Conservation (phyloP, 306 rosid genomes). For the Clitoria ternatea region DNA sequence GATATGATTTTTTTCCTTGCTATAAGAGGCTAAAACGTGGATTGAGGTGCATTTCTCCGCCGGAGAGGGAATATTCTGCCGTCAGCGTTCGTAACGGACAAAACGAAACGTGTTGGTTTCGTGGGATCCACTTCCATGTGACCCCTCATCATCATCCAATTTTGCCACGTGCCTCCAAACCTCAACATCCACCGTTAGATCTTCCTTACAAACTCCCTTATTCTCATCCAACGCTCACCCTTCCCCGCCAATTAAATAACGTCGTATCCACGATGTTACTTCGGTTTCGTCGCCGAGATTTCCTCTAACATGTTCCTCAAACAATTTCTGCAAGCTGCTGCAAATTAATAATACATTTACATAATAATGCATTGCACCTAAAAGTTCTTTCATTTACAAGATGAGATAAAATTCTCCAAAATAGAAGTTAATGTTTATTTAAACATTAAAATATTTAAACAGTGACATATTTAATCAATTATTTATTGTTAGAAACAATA, state of each 20-base stretch:
- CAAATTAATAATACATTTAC: background rate
- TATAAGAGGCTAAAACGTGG: no score
- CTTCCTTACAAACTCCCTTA: background rate
- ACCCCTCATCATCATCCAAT: background rate
- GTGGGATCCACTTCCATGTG: conserved; percentile 7
- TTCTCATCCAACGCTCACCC: conserved; percentile 5
- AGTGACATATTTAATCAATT: background rate
- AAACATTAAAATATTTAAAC: no score
- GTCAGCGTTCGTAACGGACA: conserved; percentile 35
- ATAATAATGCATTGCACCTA: conserved; percentile 4
- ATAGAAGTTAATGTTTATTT: no score
- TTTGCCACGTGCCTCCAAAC: conserved; percentile 26
- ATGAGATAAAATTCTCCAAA: no score
- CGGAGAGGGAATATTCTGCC: conserved; percentile 38
- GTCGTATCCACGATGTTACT: conserved; percentile 24
- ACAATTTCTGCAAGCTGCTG: conserved; percentile 14
- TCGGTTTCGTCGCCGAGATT: conserved; percentile 55
- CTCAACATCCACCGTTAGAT: conserved; percentile 23
- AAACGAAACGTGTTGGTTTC: conserved; percentile 31
- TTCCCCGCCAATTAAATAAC: background rate
- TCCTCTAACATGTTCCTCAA: conserved; percentile 41
- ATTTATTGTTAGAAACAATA: conserved; percentile 5
- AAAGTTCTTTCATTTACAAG: no score
- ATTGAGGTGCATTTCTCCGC: background rate
- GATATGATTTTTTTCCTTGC: no score